Base-by-base conservation (phyloP, 2,329 filamentous ascomycete species). In the Alternaria conjuncta region DNA sequence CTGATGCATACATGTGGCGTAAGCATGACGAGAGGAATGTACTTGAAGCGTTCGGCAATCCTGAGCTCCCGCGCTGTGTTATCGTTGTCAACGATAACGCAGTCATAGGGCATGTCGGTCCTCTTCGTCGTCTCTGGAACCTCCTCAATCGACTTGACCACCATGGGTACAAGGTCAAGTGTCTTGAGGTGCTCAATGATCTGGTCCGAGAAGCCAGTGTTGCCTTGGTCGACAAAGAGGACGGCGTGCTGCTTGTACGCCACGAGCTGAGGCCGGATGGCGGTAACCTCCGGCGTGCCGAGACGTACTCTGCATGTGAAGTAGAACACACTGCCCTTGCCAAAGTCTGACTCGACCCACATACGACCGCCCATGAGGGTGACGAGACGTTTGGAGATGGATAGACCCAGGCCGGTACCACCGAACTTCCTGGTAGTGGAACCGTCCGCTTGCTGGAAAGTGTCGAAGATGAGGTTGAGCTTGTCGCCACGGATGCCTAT, bases 401-500 rank as follows among this genome's bases (percentile, higher is more conserved):
- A 97, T 25, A 98, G 83, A 70, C 95, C 95, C 10, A 98, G 87
- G 71, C 95, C 95, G 7, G 96, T 98, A 72, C 95, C 95, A 73
- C 95, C 95, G 79, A 98, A 98, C 78, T 96, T 96, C 72, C 94
- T 89, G 2, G 95, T 98, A 80, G 96, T 98, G 32, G 94, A 97
- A 41, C 95, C 95, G 78, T 98, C 96, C 20, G 96, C 96, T 83
- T 98, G 96, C 80, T 97, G 95, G 89, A 98, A 98, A 1, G 95
- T 98, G 82, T 98, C 96, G 81, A 99, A 98, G 77, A 99, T 98
- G 69, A 98, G 86, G 77, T 97, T 94, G 57, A 98, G 87, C 83
- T 98, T 98, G 82, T 98, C 94, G 68, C 92, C 88, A 74, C 95
- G 93, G 73, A 98, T 98, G 74, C 96, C 96, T 75, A 98, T 99